phyloP scores from a whole-genome alignment of 164 flowering plant genomes.

The Berberis thunbergii region DNA sequence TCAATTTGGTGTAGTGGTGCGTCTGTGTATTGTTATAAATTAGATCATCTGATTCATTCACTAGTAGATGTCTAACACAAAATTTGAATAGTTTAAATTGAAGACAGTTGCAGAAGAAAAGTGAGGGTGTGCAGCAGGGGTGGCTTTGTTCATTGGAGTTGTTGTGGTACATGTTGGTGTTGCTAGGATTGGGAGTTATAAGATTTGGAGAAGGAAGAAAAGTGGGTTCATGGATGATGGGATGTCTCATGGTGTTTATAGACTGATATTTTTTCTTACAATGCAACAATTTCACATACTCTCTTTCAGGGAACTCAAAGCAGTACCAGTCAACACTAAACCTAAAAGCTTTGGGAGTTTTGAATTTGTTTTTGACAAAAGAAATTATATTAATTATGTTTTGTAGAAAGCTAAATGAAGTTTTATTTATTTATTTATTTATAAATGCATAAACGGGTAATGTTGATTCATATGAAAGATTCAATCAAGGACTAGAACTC shows the following conservation, averaged over 20 bases:
- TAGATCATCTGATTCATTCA: conserved; percentile 63
- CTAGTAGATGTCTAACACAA: conserved; percentile 40
- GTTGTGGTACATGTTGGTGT: conserved; percentile 18
- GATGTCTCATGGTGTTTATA: conserved; percentile 51
- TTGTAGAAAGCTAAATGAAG: too few species aligned
- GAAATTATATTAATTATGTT: too few species aligned
- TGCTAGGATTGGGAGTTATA: conserved; percentile 22
- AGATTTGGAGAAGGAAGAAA: conserved; percentile 30
- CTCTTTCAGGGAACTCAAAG: too few species aligned
- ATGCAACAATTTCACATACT: too few species aligned
- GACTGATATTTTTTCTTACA: conserved; percentile 3
- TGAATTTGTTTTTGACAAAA: too few species aligned
- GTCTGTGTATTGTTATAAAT: conserved; percentile 65
- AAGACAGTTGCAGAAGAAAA: conserved; percentile 11
- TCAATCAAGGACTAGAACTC: too few species aligned
- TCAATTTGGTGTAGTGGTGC: too few species aligned
- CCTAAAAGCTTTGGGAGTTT: too few species aligned
- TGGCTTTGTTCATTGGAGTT: conserved; percentile 28
- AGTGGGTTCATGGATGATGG: conserved; percentile 36
- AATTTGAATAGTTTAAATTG: conserved; percentile 64
- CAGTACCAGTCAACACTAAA: too few species aligned
- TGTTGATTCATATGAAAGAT: too few species aligned
- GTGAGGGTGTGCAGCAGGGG: conserved; percentile 26
- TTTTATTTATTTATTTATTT: too few species aligned
- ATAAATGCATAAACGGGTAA: too few species aligned